phyloP scores from a whole-genome alignment of 2,329 filamentous ascomycete species.

The Calonectria naviculata region DNA sequence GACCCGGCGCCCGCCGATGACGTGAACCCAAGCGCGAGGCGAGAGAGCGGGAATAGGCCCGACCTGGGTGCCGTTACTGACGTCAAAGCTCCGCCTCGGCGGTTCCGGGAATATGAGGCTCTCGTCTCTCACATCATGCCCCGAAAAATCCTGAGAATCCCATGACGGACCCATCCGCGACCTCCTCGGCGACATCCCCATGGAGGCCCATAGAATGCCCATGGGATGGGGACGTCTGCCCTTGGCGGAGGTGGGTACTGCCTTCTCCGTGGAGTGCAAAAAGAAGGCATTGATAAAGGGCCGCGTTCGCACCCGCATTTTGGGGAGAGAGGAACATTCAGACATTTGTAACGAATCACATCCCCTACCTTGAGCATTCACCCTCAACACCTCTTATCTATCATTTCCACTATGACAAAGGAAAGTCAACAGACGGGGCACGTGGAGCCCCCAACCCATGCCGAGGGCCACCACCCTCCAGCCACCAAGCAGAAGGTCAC shows the following conservation, averaged over 20 bases:
- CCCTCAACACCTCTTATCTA: not conserved
- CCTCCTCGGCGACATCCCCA: slow-evolving; percentile 10
- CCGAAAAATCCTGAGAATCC: slow-evolving; percentile 11
- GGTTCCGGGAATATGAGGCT: slow-evolving; percentile 11
- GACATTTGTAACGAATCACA: slow-evolving; percentile 4
- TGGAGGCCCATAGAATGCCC: not conserved
- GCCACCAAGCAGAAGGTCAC: slow-evolving; percentile 47
- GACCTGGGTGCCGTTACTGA: slow-evolving; percentile 19
- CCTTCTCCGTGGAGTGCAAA: not conserved
- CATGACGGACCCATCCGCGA: slow-evolving; percentile 22
- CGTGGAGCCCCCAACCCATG: slow-evolving; percentile 27
- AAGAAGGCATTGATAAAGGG: slow-evolving; percentile 11
- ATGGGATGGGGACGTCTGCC: not conserved
- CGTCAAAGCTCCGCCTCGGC: slow-evolving; percentile 27
- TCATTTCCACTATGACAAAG: slow-evolving; percentile 11
- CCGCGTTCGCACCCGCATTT: not conserved
- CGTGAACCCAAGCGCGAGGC: slow-evolving; percentile 8
- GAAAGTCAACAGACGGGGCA: slow-evolving; percentile 28
- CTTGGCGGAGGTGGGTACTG: not conserved
- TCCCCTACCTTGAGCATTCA: not conserved
- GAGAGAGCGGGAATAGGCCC: slow-evolving; percentile 15
- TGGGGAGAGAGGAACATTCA: not conserved
- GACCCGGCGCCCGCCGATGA: not conserved
- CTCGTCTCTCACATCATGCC: not conserved
- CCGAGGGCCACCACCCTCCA: slow-evolving; percentile 11